phyloP scores from a whole-genome alignment of 805 yeast genomes.

The Lipomyces oligophaga region DNA sequence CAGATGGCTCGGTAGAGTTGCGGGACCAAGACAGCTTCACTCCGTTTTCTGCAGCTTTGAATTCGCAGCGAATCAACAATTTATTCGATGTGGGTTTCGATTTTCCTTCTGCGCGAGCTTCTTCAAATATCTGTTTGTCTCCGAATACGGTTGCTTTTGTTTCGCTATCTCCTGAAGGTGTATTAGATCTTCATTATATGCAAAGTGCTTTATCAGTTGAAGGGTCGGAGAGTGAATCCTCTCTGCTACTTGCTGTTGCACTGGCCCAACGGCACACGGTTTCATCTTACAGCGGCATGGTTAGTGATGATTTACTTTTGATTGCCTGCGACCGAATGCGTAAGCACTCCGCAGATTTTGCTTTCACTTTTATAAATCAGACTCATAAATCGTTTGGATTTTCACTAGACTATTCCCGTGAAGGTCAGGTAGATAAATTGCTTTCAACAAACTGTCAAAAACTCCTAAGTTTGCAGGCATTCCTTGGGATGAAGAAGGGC shows the following conservation, averaged over 20 bases:
- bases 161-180: constrained; percentile 21
- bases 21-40: constrained; percentile 13
- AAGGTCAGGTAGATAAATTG: constrained; percentile 65
- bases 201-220: constrained; percentile 6
- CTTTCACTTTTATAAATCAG: constrained; percentile 53
- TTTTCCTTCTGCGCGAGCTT: constrained; percentile 25
- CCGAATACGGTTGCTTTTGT: constrained; percentile 36
- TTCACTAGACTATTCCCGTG: constrained; percentile 64
- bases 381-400: constrained; percentile 73
- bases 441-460: constrained; percentile 75
- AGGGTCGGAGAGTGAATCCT: constrained; percentile 16
- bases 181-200: constrained; percentile 27
- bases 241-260: constrained; percentile 47
- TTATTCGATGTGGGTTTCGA: constrained; percentile 30
- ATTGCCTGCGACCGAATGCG: constrained; percentile 50
- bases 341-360: constrained; percentile 36
- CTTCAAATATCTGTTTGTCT: constrained; percentile 34
- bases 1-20: constrained; percentile 24
- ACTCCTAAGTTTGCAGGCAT: constrained; percentile 62
- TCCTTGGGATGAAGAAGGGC: constrained; percentile 52
- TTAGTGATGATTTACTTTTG: constrained; percentile 66
- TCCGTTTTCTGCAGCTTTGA: constrained; percentile 4
- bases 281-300: constrained; percentile 63
- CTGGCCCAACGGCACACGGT: constrained; percentile 65
- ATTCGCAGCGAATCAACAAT: constrained; percentile 24